Percentiles rank a stretch among this genome's conserved stretches.
Evolutionary conservation across 768 basidiomycete species (phyloP).

Genomic region (Daedalea quercina): DNA sequence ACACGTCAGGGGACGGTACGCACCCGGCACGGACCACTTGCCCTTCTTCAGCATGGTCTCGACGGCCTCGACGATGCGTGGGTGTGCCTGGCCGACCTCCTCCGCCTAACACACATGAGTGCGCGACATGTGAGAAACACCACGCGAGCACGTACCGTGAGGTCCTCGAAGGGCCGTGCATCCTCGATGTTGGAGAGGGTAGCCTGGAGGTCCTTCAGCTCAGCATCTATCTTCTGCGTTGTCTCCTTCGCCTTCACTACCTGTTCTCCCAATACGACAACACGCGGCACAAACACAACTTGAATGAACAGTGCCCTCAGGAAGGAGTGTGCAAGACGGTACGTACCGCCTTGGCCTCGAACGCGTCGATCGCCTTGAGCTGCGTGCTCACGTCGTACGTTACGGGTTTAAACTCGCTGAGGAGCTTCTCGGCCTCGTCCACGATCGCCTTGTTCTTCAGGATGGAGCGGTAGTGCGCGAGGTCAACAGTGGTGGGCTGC

Average conservation of each 20-base stretch:
- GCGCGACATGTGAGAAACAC: neutral
- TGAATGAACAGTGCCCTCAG: neutral
- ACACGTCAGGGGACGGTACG: conserved; percentile 12
- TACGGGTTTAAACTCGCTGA: conserved; percentile 88
- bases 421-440: conserved; percentile 85
- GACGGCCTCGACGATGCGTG: conserved; percentile 84
- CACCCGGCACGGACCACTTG: conserved; percentile 97
- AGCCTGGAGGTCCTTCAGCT: conserved; percentile 84
- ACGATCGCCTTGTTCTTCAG: conserved; percentile 92
- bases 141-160: conserved; percentile 63
- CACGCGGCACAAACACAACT: neutral
- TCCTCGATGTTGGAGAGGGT: conserved; percentile 97
- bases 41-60: conserved; percentile 96
- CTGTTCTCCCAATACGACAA: conserved; percentile 30
- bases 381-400: conserved; percentile 88
- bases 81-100: conserved; percentile 89
- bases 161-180: conserved; percentile 94
- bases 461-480: conserved; percentile 84
- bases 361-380: conserved; percentile 92
- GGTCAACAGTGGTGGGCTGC: conserved; percentile 81
- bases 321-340: conserved; percentile 9
- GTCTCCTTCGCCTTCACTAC: conserved; percentile 87
- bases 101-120: conserved; percentile 45
- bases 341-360: conserved; percentile 92
- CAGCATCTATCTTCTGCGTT: conserved; percentile 81